A percentile compares a stretch with the other conserved stretches of the same genome.
Evolutionary conservation across 2,329 filamentous ascomycete genomes (phyloP).

Genomic region (Anthostomella pinea): DNA sequence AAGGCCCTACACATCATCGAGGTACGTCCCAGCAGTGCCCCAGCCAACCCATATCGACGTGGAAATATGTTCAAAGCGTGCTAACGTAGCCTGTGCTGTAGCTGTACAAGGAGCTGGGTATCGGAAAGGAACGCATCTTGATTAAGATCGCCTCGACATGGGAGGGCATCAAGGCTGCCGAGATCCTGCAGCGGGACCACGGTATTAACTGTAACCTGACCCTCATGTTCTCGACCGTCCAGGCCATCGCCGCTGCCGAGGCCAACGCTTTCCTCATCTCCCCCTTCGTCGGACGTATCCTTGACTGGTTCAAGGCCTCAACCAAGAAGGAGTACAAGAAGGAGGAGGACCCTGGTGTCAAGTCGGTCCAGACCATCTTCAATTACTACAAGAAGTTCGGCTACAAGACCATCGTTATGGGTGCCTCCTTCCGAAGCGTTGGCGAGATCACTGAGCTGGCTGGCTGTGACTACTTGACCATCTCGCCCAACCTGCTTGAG

Average conservation of each 20-base stretch:
- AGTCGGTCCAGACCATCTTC: constrained; percentile 90
- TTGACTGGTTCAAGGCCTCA: constrained; percentile 98
- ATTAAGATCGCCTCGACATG: constrained; percentile 99
- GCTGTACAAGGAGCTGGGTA: constrained; percentile 92
- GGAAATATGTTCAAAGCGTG: too few relatives aligned
- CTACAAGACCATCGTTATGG: constrained; percentile 99
- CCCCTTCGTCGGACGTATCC: constrained; percentile 97
- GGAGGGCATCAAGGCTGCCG: constrained; percentile 98
- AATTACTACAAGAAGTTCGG: constrained; percentile 99
- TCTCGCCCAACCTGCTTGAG: constrained; percentile 95
- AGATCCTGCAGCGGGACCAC: constrained; percentile 94
- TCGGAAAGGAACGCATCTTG: constrained; percentile 89
- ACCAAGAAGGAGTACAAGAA: constrained; percentile 91
- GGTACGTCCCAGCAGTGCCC: constrained; percentile 61
- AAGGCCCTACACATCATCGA: constrained; percentile 98
- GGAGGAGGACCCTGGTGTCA: constrained; percentile 92
- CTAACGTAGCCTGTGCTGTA: constrained; percentile 36
- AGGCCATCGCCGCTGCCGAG: constrained; percentile 95
- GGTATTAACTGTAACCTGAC: constrained; percentile 98
- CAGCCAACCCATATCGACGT: too few relatives aligned
- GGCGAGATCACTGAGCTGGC: constrained; percentile 98
- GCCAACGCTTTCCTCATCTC: constrained; percentile 96
- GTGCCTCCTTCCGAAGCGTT: constrained; percentile 92
- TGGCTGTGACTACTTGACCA: constrained; percentile 98
- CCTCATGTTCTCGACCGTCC: constrained; percentile 93